Evolutionary conservation across 371 early-diverging fungal genomes (phyloP), one percentile per base, ranked within the genome.

Genomic region (Mortierella sp.): DNA sequence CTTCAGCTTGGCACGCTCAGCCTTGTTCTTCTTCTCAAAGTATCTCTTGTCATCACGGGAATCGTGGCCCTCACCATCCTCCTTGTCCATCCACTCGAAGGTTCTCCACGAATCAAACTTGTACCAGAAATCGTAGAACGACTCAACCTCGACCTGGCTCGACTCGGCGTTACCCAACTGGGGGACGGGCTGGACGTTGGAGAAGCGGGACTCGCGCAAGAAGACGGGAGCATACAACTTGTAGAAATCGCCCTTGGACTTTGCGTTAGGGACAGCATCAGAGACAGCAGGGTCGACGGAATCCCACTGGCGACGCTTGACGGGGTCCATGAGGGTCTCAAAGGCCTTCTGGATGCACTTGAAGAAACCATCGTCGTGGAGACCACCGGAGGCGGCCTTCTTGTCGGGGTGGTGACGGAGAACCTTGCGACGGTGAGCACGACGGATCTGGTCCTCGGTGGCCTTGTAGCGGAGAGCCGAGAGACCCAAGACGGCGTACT

Each of bases 291-390:
- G 94, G 91, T 98, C 99, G 77, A 96, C 95, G 26, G 99, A 98
- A 89, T 99, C 99, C 91, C 95, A 99, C 90, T 98, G 97, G 74
- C 96, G 95, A 87, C 99, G 96, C 89, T 95, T 96, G 74, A 91
- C 93, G 34, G 95, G 96, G 92, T 98, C 97, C 87, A 95, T 94
- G 84, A 99, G 91, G 24, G 98, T 94, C 82, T 99, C 98, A 87
- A 94, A 96, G 28, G 99, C 99, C 92, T 98, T 98, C 86, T 98
- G 97, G 81, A 98, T 95, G 90, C 99, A 99, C 93, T 99, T 99
- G 96, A 98, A 99, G 93, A 98, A 97, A 43, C 95, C 92, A 91
- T 99, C 99, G 80, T 97, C 96, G 87, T 94, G 93, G 83, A 93
- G 93, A 74, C 95, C 91, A 37, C 92, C 93, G 57, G 90, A 88